Conservation (phyloP, 129 eudicot species). For the Artemisia annua region DNA sequence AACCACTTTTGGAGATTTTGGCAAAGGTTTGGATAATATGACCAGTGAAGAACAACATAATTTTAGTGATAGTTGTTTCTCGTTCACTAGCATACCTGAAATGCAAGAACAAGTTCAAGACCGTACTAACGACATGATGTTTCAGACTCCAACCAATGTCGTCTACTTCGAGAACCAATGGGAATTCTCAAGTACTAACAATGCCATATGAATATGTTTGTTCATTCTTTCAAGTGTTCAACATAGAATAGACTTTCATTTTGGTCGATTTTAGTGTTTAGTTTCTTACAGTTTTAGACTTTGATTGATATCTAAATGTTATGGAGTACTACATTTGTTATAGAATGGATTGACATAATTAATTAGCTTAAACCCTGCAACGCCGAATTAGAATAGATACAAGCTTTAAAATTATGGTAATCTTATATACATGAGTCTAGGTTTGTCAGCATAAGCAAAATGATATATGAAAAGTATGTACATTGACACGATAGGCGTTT, state of each 20-base stretch:
- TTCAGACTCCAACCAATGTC: constrained; percentile 20
- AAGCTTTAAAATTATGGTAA: too few relatives aligned
- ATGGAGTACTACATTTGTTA: too few relatives aligned
- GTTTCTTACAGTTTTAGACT: not conserved
- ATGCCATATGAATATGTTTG: constrained; percentile 16
- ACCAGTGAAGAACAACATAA: constrained; percentile 18
- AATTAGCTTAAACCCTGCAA: too few relatives aligned
- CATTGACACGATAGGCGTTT: too few relatives aligned
- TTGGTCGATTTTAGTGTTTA: not conserved
- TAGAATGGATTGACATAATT: too few relatives aligned
- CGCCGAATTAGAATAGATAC: too few relatives aligned
- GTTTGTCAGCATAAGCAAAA: too few relatives aligned
- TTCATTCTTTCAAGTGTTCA: not conserved
- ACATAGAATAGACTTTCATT: not conserved
- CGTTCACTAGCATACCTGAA: constrained; percentile 1
- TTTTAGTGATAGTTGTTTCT: constrained; percentile 21
- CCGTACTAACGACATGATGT: not conserved
- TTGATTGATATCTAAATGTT: too few relatives aligned
- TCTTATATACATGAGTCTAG: too few relatives aligned
- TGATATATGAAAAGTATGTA: too few relatives aligned
- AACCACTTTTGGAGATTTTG: constrained; percentile 42
- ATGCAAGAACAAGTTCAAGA: constrained; percentile 18
- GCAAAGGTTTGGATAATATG: constrained; percentile 21
- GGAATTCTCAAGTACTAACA: constrained; percentile 46
- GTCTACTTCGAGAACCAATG: constrained; percentile 34